Conservation (phyloP, 345 rosid species). For the Corchorus olitorius region DNA sequence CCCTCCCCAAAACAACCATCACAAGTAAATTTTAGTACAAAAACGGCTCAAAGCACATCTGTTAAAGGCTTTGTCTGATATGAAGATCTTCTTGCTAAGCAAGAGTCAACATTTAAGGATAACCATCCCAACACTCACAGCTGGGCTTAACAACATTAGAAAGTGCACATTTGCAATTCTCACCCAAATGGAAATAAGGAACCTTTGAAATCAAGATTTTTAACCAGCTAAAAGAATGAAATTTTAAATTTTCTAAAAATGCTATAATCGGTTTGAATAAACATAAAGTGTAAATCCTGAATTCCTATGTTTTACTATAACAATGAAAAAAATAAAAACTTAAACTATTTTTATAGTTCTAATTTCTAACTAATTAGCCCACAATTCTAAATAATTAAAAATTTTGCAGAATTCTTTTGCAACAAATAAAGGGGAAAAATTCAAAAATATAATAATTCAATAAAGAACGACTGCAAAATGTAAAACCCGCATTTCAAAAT, state of each 20-base stretch:
- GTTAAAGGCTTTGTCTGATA: not conserved
- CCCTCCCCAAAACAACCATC: not conserved
- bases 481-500: not conserved
- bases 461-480: not conserved
- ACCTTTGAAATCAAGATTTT: not conserved
- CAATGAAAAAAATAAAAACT: not conserved
- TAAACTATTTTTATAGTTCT: not conserved
- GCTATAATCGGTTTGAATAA: not conserved
- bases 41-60: not conserved
- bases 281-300: not conserved
- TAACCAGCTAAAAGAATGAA: not conserved
- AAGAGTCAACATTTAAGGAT: not conserved
- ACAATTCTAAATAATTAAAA: not conserved
- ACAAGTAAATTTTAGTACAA: not conserved
- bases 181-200: not conserved
- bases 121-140: not conserved
- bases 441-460: not conserved
- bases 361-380: not conserved
- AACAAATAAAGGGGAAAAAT: not conserved
- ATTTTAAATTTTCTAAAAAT: not conserved
- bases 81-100: not conserved
- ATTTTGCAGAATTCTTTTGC: not conserved
- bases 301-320: not conserved
- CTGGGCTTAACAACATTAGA: not conserved
- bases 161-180: not conserved